Percentiles rank a stretch among this genome's conserved stretches.
Evolutionary conservation across 1,139 yeast species (phyloP).

Genomic region (Chernovozyma aurita): DNA sequence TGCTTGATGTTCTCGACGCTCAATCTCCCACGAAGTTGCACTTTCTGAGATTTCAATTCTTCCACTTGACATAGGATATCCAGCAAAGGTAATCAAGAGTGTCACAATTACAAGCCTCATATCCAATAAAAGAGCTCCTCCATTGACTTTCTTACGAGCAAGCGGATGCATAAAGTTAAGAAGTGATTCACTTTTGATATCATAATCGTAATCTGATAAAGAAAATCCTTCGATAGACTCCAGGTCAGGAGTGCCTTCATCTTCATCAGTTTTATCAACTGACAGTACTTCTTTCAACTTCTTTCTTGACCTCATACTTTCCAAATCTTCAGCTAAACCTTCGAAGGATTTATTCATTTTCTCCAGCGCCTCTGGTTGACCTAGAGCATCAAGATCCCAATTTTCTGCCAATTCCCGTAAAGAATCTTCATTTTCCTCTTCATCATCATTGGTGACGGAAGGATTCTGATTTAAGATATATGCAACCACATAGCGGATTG

Average conservation of each 20-base stretch:
- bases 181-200: slow-evolving; percentile 51
- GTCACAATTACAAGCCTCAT: slow-evolving; percentile 37
- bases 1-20: slow-evolving; percentile 19
- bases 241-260: not conserved
- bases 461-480: slow-evolving; percentile 50
- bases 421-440: not conserved
- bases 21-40: slow-evolving; percentile 12
- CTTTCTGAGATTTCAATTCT: not conserved
- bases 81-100: slow-evolving; percentile 23
- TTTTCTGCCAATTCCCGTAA: not conserved
- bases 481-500: slow-evolving; percentile 58
- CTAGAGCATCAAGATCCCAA: slow-evolving; percentile 1
- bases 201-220: slow-evolving; percentile 37
- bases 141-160: slow-evolving; percentile 52
- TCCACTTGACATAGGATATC: slow-evolving; percentile 9
- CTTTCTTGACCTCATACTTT: not conserved
- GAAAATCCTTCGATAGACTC: not conserved
- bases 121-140: slow-evolving; percentile 54
- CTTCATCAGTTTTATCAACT: not conserved
- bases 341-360: not conserved
- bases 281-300: not conserved
- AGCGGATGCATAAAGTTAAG: slow-evolving; percentile 57
- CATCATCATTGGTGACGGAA: slow-evolving; percentile 22
- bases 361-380: not conserved
- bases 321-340: slow-evolving; percentile 1